Evolutionary conservation across 306 rosid genomes (phyloP).

Genomic region (Cucumis cinereus): DNA sequence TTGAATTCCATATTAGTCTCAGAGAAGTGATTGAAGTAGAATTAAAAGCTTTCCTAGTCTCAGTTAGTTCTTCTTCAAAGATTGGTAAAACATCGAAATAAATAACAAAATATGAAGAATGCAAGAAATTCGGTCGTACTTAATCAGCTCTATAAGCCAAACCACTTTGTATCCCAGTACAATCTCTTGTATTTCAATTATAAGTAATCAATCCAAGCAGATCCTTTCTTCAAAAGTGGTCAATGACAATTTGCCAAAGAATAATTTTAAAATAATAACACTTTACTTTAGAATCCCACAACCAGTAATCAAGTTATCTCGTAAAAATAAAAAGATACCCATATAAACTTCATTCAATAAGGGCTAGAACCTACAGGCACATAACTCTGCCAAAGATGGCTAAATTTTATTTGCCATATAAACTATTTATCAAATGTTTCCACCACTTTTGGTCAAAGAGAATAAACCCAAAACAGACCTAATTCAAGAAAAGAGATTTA

Average conservation of each 20-base stretch:
- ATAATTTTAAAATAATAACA: neutral
- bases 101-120: neutral
- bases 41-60: neutral
- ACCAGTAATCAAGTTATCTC: neutral
- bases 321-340: neutral
- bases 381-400: neutral
- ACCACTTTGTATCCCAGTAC: neutral
- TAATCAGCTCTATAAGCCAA: neutral
- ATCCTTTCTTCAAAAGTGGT: neutral
- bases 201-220: neutral
- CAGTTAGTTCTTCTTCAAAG: neutral
- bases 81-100: neutral
- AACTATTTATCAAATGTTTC: neutral
- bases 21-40: neutral
- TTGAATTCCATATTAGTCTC: neutral
- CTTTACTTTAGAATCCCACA: neutral
- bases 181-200: neutral
- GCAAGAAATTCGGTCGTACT: too few species aligned
- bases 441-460: neutral
- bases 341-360: neutral
- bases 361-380: neutral
- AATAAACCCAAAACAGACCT: neutral
- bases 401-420: neutral
- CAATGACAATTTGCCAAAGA: neutral
- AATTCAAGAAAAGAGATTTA: neutral